A percentile compares a stretch with the other conserved stretches of the same genome.
These are phyloP conservation scores for Calonectria fujianensis DNA, from an alignment of 2,329 filamentous ascomycete species.

Conservation along the genomic window DNA sequence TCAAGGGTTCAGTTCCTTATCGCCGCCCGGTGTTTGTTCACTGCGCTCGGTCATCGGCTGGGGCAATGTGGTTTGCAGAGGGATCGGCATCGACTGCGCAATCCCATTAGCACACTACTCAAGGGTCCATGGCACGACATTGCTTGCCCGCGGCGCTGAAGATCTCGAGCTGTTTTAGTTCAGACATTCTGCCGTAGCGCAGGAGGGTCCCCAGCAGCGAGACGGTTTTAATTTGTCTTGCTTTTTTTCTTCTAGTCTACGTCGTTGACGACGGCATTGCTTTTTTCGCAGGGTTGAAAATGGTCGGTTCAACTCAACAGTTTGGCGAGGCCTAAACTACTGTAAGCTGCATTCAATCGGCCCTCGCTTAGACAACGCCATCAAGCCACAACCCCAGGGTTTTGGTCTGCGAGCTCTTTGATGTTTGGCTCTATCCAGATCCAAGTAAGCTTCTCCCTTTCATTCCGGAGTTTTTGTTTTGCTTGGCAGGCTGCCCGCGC, in stretches of 20 bases:
- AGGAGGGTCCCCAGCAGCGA: neutral
- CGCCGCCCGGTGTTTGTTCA: neutral
- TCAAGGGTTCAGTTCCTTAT: conserved; percentile 12
- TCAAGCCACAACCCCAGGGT: conserved; percentile 14
- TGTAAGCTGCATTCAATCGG: conserved; percentile 9
- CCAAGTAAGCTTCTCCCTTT: conserved; percentile 31
- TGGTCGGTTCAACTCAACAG: conserved; percentile 5
- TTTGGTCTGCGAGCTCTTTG: conserved; percentile 20
- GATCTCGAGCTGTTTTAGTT: conserved; percentile 21
- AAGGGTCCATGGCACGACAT: neutral
- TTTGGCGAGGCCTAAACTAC: conserved; percentile 18
- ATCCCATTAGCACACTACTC: conserved; percentile 1
- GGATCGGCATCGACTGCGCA: conserved; percentile 20
- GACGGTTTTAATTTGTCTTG: conserved; percentile 12
- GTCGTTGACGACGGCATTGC: conserved; percentile 1
- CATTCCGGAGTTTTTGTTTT: conserved; percentile 31
- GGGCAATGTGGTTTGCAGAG: neutral
- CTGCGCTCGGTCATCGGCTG: neutral
- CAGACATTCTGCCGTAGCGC: conserved; percentile 1
- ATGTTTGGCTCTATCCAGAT: conserved; percentile 2
- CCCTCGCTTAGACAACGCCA: conserved; percentile 8
- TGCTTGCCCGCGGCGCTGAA: conserved; percentile 7
- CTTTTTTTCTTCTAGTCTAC: neutral
- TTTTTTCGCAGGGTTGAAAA: conserved; percentile 2
- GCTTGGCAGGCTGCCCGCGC: conserved; percentile 1